phyloP scores from a whole-genome alignment of 495 filamentous ascomycete genomes.

The Penicillium arizonense region DNA sequence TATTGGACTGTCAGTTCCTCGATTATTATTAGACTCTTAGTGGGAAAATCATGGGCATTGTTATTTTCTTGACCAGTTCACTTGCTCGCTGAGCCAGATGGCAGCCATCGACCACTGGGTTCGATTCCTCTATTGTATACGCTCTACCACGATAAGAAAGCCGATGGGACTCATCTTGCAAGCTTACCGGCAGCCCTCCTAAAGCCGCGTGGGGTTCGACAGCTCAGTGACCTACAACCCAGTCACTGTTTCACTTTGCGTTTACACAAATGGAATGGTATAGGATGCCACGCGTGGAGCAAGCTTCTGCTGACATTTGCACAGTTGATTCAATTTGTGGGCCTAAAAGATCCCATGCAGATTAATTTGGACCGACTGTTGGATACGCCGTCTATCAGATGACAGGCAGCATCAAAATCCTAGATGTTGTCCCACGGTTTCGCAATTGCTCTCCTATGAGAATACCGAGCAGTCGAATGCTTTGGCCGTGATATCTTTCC shows the following conservation, averaged over 20 bases:
- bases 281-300: neutral
- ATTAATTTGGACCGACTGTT: slow-evolving; percentile 13
- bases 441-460: neutral
- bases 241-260: slow-evolving; percentile 17
- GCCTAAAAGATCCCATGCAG: slow-evolving; percentile 6
- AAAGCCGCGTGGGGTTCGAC: slow-evolving; percentile 6
- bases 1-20: neutral
- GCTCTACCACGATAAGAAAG: slow-evolving; percentile 6
- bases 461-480: neutral
- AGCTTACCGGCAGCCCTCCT: slow-evolving; percentile 14
- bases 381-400: slow-evolving; percentile 11
- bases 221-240: slow-evolving; percentile 10
- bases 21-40: slow-evolving; percentile 8
- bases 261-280: slow-evolving; percentile 17
- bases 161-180: neutral
- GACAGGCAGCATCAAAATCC: slow-evolving; percentile 9
- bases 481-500: neutral
- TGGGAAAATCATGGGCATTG: slow-evolving; percentile 13
- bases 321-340: slow-evolving; percentile 15
- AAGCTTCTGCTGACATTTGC: neutral
- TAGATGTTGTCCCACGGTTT: slow-evolving; percentile 5
- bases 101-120: slow-evolving; percentile 9
- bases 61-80: slow-evolving; percentile 18
- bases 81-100: slow-evolving; percentile 9
- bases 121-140: slow-evolving; percentile 17